A percentile compares a stretch with the other conserved stretches of the same genome.
Conservation (phyloP, 2,329 filamentous ascomycete species). For the Trichoderma simmonsii region DNA sequence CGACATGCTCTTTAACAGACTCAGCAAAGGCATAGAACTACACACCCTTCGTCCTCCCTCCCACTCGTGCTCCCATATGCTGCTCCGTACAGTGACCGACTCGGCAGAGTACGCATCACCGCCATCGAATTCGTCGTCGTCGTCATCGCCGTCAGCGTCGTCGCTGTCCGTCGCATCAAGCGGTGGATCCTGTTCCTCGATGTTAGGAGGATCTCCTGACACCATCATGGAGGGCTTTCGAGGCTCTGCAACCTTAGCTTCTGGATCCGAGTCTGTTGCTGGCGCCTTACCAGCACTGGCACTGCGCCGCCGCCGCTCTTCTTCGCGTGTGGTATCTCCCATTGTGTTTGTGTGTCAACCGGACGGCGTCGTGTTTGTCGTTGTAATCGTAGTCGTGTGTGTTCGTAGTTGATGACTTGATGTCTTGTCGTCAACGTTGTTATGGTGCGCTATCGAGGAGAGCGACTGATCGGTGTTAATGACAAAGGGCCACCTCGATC, state of each 20-base stretch:
- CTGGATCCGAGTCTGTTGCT: neutral
- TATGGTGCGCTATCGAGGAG: neutral
- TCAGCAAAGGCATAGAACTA: neutral
- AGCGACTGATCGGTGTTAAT: neutral
- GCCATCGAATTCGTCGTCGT: constrained; percentile 9
- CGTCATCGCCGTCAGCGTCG: neutral
- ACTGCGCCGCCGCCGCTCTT: neutral
- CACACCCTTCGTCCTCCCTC: constrained; percentile 18
- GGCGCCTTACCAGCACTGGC: neutral
- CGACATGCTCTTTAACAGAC: neutral
- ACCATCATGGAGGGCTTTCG: neutral
- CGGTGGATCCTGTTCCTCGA: constrained; percentile 14
- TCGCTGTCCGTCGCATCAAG: constrained; percentile 14
- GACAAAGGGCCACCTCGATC: neutral
- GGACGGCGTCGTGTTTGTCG: neutral
- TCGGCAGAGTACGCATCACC: neutral
- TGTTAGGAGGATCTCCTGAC: constrained; percentile 5
- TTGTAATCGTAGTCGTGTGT: neutral
- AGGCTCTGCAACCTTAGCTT: constrained; percentile 12
- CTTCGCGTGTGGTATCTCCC: neutral
- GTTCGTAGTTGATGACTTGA: neutral
- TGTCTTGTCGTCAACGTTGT: neutral
- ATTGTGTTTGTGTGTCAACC: neutral
- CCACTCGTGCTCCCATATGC: constrained; percentile 19
- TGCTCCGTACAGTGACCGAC: constrained; percentile 13